phyloP scores from a whole-genome alignment of 129 eudicot species.

The carrot (Daucus carota) region DH1_v3.0 NC_030386.2:27670501-27671000 shows the following conservation, averaged over 20 bases:
- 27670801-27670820: slow-evolving; percentile 76
- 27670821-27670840: slow-evolving; percentile 49
- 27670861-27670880: slow-evolving; percentile 40
- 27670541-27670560: not conserved
- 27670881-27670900: slow-evolving; percentile 29
- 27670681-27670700: slow-evolving; percentile 87
- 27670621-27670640: slow-evolving; percentile 15
- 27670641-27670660: slow-evolving; percentile 35
- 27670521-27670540: not conserved
- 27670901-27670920: slow-evolving; percentile 39
- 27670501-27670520: not conserved
- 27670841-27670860: slow-evolving; percentile 49
- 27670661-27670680: slow-evolving; percentile 92
- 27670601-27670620: slow-evolving; percentile 35
- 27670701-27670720: slow-evolving; percentile 87
- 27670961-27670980: not conserved
- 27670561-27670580: not conserved
- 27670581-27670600: slow-evolving; percentile 1
- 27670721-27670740: slow-evolving; percentile 93
- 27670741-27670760: slow-evolving; percentile 73
- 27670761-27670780: slow-evolving; percentile 52
- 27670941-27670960: slow-evolving; percentile 27
- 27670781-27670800: slow-evolving; percentile 79
- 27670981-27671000: not conserved
- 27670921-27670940: slow-evolving; percentile 41